A percentile compares a stretch with the other conserved stretches of the same genome.
Evolutionary conservation across 192 early-diverging fungal species (phyloP).

Genomic region (Coemansia sp.): DNA sequence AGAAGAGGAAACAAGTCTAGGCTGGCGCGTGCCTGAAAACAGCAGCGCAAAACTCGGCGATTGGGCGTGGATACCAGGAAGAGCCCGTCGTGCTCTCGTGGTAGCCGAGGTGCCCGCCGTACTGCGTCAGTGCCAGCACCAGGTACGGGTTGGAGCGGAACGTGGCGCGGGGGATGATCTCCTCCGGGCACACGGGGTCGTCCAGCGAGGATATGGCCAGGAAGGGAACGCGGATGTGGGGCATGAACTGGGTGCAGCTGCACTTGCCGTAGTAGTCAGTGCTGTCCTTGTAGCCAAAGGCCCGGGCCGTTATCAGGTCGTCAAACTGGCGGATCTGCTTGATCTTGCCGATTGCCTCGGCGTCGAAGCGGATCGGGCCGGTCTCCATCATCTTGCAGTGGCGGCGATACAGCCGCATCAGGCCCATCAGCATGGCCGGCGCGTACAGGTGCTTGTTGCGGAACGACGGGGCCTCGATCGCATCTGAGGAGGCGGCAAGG

Average conservation of each 20-base stretch:
- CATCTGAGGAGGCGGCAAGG: conserved; percentile 51
- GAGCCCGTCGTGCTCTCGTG: conserved; percentile 55
- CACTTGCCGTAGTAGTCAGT: conserved; percentile 73
- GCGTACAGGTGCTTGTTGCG: conserved; percentile 56
- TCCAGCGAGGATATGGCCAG: conserved; percentile 81
- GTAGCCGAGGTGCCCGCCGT: conserved; percentile 93
- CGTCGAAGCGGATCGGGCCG: conserved; percentile 43
- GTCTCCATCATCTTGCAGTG: conserved; percentile 48
- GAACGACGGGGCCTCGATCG: conserved; percentile 50
- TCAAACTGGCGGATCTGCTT: conserved; percentile 78
- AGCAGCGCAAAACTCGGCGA: conserved; percentile 63
- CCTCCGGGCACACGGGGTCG: conserved; percentile 76
- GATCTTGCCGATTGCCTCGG: conserved; percentile 50
- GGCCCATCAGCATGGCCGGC: conserved; percentile 51
- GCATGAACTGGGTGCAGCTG: conserved; percentile 56
- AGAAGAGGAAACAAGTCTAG: conserved; percentile 6
- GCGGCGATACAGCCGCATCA: conserved; percentile 50
- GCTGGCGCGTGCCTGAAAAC: conserved; percentile 25
- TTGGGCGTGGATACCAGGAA: conserved; percentile 58
- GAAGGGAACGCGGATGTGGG: conserved; percentile 67
- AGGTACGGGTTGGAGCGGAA: conserved; percentile 71
- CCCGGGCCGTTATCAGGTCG: conserved; percentile 60
- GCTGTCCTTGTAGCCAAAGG: conserved; percentile 76
- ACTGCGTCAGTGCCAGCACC: conserved; percentile 61
- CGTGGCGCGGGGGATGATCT: conserved; percentile 68